Evolutionary conservation across 1,139 yeast species (phyloP).

Genomic region (Hansenula lynferdii): DNA sequence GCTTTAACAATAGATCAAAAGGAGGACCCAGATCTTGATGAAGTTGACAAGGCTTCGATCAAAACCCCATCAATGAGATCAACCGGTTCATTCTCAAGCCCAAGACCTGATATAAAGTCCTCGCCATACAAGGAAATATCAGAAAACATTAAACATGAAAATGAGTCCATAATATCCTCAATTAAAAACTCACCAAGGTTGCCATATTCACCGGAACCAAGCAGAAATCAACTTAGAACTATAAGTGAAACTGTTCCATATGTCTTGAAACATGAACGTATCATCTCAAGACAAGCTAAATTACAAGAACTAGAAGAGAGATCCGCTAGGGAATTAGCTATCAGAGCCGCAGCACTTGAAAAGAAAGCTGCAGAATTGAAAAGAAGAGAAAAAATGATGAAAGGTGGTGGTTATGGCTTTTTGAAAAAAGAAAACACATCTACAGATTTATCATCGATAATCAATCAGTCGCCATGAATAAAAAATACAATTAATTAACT

Average conservation of each 20-base stretch:
- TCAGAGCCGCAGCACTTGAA: conserved; percentile 71
- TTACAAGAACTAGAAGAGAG: conserved; percentile 75
- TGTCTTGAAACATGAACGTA: conserved; percentile 69
- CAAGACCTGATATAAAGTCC: conserved; percentile 17
- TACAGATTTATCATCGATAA: conserved; percentile 47
- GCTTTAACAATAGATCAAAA: conserved; percentile 34
- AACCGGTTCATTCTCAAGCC: conserved; percentile 4
- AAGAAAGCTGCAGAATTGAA: conserved; percentile 72
- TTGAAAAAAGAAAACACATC: conserved; percentile 48
- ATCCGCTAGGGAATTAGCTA: conserved; percentile 67
- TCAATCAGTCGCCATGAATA: conserved; percentile 1
- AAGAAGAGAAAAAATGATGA: conserved; percentile 52
- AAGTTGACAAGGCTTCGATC: conserved; percentile 5
- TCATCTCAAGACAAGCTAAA: conserved; percentile 70
- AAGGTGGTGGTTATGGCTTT: conserved; percentile 15
- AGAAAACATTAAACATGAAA: conserved; percentile 30
- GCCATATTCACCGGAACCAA: conserved; percentile 39
- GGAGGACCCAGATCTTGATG: conserved; percentile 3
- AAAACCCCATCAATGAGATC: conserved; percentile 24
- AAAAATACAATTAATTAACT: no score
- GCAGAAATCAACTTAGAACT: conserved; percentile 65
- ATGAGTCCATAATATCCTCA: conserved; percentile 38
- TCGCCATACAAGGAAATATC: conserved; percentile 32
- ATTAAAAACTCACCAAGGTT: conserved; percentile 49
- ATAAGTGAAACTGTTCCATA: conserved; percentile 81